phyloP scores from a whole-genome alignment of 495 filamentous ascomycete species.

The Apodospora peruviana region DNA sequence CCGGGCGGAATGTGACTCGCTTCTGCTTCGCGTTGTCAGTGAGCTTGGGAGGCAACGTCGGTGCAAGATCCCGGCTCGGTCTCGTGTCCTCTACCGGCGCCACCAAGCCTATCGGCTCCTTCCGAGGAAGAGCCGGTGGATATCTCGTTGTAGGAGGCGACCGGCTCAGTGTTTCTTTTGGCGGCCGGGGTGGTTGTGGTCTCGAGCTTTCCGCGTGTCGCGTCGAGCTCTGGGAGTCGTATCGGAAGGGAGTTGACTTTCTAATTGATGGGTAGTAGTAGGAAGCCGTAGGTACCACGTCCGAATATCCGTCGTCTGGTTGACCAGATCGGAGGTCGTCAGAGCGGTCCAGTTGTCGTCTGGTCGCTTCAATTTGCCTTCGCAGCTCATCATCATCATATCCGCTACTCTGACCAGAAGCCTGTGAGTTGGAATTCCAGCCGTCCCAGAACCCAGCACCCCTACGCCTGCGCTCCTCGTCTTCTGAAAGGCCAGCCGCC shows the following conservation, averaged over 20 bases:
- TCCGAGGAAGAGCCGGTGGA: slow-evolving; percentile 18
- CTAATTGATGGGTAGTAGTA: slow-evolving; percentile 48
- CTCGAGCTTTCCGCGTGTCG: slow-evolving; percentile 6
- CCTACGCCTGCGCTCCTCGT: slow-evolving; percentile 52
- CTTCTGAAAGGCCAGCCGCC: slow-evolving; percentile 46
- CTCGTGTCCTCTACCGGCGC: background rate
- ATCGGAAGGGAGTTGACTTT: slow-evolving; percentile 37
- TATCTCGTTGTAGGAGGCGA: background rate
- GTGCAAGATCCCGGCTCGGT: slow-evolving; percentile 8
- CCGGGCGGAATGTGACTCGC: slow-evolving; percentile 67
- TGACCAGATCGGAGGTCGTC: slow-evolving; percentile 2
- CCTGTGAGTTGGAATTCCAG: slow-evolving; percentile 45
- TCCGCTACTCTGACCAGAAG: background rate
- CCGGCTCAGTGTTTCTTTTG: background rate
- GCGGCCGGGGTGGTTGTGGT: slow-evolving; percentile 30
- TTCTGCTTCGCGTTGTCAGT: slow-evolving; percentile 23
- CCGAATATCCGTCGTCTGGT: background rate
- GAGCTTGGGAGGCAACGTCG: slow-evolving; percentile 33
- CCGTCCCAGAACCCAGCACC: slow-evolving; percentile 60
- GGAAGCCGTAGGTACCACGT: slow-evolving; percentile 7
- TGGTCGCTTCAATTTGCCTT: slow-evolving; percentile 43
- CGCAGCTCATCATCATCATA: slow-evolving; percentile 42
- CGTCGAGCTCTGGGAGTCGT: slow-evolving; percentile 22
- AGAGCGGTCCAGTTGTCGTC: slow-evolving; percentile 34
- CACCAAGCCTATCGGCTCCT: slow-evolving; percentile 13